Base-by-base conservation (phyloP, 306 rosid species). In the Trifolium repens region DNA sequence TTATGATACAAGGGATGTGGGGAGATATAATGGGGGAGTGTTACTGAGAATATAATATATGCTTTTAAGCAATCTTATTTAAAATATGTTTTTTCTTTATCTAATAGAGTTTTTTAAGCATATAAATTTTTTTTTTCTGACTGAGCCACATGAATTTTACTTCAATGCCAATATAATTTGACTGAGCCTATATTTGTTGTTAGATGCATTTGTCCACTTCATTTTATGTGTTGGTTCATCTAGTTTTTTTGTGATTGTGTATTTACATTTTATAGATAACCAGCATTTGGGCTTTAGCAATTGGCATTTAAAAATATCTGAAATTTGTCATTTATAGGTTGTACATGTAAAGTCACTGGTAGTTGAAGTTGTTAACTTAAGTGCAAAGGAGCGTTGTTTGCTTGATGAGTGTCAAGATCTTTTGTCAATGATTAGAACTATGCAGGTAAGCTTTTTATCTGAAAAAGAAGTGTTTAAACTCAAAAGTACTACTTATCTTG, bases 361-460 rank as follows among this genome's bases (percentile, higher is more conserved):
- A 66, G 77, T 71, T 32, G 97, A 94, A 83, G 86, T 84, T 81
- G 76, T 91, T 54, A 88, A 84, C 71, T 69, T 86, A 60, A 90
- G 80, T 72, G 84, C 87, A 14, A 84, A 88, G 84, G 99, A 94
- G 90, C 91, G 80, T 47, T 86, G 79, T 78, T 72, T 92, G 87
- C 99, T 94, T 76, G 84, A 89, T 37, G 89, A 92, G 73, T 86
- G 96, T 92, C 87, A 76, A 61, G 81, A 87, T 62, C 82, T 91
- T 16, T 77, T 91, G 82, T 94, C 98, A 46, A 77, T 83, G 71
- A 82, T 87, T 67, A 84, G 89, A 76, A 78, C 91, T 71, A 62
- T 90, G 86, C 94, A 94, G 94, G 98, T 90, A 84, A 81, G 9
- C 69, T 70, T 69, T 57, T 47, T 60, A 47, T 68, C 22, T 16